Conservation (phyloP, 495 filamentous ascomycete species). For the Neurospora intermedia region DNA sequence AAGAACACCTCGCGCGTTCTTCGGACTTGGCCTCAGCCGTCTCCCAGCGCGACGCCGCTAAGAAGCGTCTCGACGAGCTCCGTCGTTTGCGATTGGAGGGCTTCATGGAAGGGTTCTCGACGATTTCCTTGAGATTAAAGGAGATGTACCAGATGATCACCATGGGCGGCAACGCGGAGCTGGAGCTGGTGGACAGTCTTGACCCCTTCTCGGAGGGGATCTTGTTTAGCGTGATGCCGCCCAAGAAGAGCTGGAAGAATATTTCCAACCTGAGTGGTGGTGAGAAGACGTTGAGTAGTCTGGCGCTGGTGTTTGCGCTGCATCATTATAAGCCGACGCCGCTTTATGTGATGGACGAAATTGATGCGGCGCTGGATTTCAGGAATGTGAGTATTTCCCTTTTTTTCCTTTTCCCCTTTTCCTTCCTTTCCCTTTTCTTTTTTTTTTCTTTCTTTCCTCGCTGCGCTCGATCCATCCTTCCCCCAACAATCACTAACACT, state of each 20-base stretch:
- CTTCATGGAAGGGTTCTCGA: conserved; percentile 96
- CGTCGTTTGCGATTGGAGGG: conserved; percentile 82
- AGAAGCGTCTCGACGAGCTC: conserved; percentile 82
- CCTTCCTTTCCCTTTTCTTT: not conserved
- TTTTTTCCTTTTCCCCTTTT: not conserved
- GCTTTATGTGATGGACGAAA: conserved; percentile 99
- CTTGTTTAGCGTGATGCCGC: conserved; percentile 94
- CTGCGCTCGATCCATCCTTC: no score
- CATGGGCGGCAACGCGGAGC: conserved; percentile 96
- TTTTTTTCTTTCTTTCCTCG: no score
- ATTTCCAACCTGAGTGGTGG: conserved; percentile 90
- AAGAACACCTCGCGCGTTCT: conserved; percentile 74
- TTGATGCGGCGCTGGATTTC: conserved; percentile 96
- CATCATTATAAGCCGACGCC: conserved; percentile 98
- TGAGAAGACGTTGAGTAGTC: conserved; percentile 89
- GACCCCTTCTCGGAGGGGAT: conserved; percentile 98
- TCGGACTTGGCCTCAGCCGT: conserved; percentile 71
- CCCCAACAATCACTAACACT: no score
- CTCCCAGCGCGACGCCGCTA: conserved; percentile 66
- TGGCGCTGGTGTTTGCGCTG: conserved; percentile 92
- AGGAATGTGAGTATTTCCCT: conserved; percentile 61
- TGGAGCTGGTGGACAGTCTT: conserved; percentile 88
- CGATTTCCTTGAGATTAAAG: conserved; percentile 90
- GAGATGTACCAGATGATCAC: conserved; percentile 99
- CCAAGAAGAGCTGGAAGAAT: conserved; percentile 99